Evolutionary conservation across 2,329 filamentous ascomycete genomes (phyloP), one percentile per base, ranked within the genome.

Genomic region (Botrytis medusae): DNA sequence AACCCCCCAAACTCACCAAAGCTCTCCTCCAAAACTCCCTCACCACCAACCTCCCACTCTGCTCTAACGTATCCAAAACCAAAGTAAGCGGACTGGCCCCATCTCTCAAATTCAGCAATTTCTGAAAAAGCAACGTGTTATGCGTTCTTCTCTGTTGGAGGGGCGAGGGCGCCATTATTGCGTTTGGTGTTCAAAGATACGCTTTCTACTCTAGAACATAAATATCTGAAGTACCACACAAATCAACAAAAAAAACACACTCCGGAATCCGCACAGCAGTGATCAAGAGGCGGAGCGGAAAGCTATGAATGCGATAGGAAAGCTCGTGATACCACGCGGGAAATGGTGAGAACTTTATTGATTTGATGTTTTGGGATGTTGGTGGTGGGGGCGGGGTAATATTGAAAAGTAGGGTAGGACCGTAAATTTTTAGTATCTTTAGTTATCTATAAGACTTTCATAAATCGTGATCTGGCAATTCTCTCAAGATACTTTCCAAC

Each of bases 21-120:
- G 92, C 93, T 78, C 95, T 88, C 64, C 86, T 85, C 71, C 93
- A 88, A 82, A 95, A 93, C 82, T 97, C 94, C 29, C 85, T 83
- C 2, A 95, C 76, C 6, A 97, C 83, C 0, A 91, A 90, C 44
- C 85, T 86, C 10, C 90, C 93, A 40, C 91, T 90, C 83, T 97
- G 94, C 83, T 97, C 94, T 44, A 98, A 85, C 48, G 87, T 93
- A 82, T 98, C 95, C 73, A 97, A 86, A 4, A 98, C 83, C 40
- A 98, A 85, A 0, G 95, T 98, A 79, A 98, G 90, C 4, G 95
- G 95, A 67, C 94, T 97, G 22, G 92, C 90, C 73, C 89, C 90
- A 82, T 96, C 92, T 75, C 93, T 88, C 72, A 93, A 85, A 79
- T 91, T 93, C 76, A 97, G 86, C 2, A 97, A 85, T 80, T 94